Conservation (phyloP, 768 basidiomycete species). For the Udeniomyces megalosporus region DNA sequence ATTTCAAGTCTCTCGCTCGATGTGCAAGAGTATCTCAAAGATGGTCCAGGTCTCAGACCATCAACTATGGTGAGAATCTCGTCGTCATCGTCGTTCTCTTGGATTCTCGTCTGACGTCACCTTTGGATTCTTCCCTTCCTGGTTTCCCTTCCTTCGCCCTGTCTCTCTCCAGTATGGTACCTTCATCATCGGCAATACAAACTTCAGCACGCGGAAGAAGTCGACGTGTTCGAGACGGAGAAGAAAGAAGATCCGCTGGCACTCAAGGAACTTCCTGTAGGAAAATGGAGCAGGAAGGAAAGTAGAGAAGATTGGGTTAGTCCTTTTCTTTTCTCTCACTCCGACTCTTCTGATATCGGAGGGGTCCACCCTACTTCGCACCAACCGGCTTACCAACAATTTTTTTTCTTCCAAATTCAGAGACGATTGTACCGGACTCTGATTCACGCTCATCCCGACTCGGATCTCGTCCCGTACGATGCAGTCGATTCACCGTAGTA, state of each 20-base stretch:
- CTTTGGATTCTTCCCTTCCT: neutral
- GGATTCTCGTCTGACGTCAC: neutral
- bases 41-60: slow-evolving; percentile 74
- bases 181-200: slow-evolving; percentile 48
- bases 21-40: slow-evolving; percentile 69
- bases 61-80: slow-evolving; percentile 57
- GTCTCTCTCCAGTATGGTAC: slow-evolving; percentile 62
- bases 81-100: slow-evolving; percentile 17
- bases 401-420: neutral
- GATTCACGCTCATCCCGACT: neutral
- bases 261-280: neutral
- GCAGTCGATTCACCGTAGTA: slow-evolving; percentile 12
- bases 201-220: slow-evolving; percentile 1
- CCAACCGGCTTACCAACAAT: too few relatives aligned
- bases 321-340: neutral
- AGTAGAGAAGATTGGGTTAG: slow-evolving; percentile 11
- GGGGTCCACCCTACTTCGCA: too few relatives aligned
- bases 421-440: neutral
- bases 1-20: slow-evolving; percentile 49
- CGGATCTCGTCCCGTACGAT: slow-evolving; percentile 14
- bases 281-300: slow-evolving; percentile 13
- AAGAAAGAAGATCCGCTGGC: neutral
- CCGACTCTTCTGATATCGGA: too few relatives aligned
- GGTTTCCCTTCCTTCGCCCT: neutral
- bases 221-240: neutral